Base-by-base conservation (phyloP, 2,329 filamentous ascomycete species). In the Sclerotinia spermophila region DNA sequence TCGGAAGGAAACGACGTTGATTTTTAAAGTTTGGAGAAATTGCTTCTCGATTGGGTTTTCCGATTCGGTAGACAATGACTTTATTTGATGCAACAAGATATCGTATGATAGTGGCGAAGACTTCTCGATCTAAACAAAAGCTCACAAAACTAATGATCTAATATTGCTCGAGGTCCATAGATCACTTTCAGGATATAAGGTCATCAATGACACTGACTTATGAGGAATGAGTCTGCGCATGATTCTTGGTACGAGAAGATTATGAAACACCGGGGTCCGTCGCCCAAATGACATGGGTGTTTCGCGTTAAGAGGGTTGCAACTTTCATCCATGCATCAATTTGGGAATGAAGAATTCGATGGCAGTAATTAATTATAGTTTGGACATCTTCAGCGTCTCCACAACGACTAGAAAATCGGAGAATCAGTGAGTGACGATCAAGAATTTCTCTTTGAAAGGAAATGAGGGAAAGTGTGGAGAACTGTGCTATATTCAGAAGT, bases 1-100 rank as follows among this genome's bases (percentile, higher is more conserved):
- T 58, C 55, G 19, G 2, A 24, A 17, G 0, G 1, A 27, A 1
- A 2, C 48, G 1, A 8, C 10, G 3, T 8, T 6, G 0, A 3
- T 0, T 4, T 53, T 17, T n/a, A 53, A 21, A 8, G 7, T 21
- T 19, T 61, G 38, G 30, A 44, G 11, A 61, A 61, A 42, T 21
- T 27, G n/a, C 5, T 24, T n/a, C 0, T 42, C 7, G 40, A 42
- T 21, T 61, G n/a, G 13, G 2, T 17, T 21, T 1, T 2, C 6
- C 0, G 38, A 61, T 2, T 44, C 24, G 3, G n/a, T 3, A 44
- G 38, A 42, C 10, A 24, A 5, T 10, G 13, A 7, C 6, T 24
- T 24, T 61, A 42, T 13, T 30, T 61, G 15, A 1, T 61, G 38
- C 38, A n/a, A 61, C 38, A n/a, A 61, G 0, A 42, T 8, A 6